Evolutionary conservation across 441 rosid species (phyloP).

Genomic region (Gossypium lobatum): DNA sequence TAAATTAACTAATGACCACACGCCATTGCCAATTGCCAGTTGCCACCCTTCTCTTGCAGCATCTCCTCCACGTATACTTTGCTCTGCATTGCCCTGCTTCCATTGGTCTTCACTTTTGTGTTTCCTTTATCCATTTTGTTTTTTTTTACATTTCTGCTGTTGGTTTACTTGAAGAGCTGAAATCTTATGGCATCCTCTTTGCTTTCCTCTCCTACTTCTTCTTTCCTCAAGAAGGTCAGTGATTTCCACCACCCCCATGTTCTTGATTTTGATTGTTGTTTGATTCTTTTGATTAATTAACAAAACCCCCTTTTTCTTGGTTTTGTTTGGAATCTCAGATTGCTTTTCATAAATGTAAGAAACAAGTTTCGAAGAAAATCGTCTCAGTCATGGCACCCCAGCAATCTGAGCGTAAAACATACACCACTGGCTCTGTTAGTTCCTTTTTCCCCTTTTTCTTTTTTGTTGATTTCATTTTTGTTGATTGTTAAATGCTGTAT

Average conservation of each 20-base stretch:
- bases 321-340: slow-evolving; percentile 39
- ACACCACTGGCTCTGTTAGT: slow-evolving; percentile 79
- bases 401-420: slow-evolving; percentile 61
- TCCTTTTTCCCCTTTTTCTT: neutral
- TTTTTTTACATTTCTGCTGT: no score
- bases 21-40: neutral
- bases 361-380: slow-evolving; percentile 46
- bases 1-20: neutral
- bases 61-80: no score
- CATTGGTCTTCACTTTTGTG: no score
- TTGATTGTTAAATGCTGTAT: neutral
- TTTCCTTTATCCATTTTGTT: no score
- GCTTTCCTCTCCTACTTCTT: slow-evolving; percentile 31
- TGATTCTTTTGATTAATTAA: neutral
- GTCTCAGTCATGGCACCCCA: slow-evolving; percentile 77
- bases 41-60: no score
- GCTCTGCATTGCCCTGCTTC: no score
- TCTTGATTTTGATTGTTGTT: neutral
- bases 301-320: slow-evolving; percentile 18
- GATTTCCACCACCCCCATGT: neutral
- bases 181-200: slow-evolving; percentile 56
- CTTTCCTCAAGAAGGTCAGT: slow-evolving; percentile 42
- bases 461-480: neutral
- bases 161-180: neutral
- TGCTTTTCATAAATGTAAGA: slow-evolving; percentile 49